These are phyloP conservation scores for Fusarium napiforme DNA, from an alignment of 2,329 filamentous ascomycete species.

Conservation along the genomic window DNA sequence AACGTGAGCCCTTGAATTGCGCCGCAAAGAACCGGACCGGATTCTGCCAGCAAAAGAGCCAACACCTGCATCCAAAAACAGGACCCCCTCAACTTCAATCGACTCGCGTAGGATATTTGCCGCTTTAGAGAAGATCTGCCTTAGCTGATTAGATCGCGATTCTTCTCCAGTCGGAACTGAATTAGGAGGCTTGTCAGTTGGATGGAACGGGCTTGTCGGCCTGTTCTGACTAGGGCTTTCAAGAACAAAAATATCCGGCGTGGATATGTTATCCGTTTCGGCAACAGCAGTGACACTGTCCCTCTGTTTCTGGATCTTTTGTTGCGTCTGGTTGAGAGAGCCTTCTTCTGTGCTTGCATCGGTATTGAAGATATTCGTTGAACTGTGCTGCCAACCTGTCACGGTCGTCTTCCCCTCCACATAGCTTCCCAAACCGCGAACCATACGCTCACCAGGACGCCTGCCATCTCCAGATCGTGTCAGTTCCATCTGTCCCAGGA, in stretches of 20 bases:
- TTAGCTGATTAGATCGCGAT: background rate
- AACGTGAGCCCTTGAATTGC: background rate
- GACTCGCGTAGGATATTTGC: conserved; percentile 57
- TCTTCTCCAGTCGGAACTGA: conserved; percentile 1
- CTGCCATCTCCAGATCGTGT: conserved; percentile 43
- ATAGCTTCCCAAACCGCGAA: conserved; percentile 52
- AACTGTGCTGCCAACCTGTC: conserved; percentile 28
- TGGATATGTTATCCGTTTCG: background rate
- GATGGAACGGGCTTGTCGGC: background rate
- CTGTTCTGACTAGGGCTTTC: conserved; percentile 5
- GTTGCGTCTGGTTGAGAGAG: conserved; percentile 14
- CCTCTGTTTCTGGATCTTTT: conserved; percentile 10
- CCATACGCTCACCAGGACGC: conserved; percentile 51
- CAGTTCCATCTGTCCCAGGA: conserved; percentile 52
- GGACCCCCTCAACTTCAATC: conserved; percentile 53
- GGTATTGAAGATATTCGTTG: conserved; percentile 13
- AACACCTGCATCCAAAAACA: conserved; percentile 50
- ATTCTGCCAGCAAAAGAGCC: conserved; percentile 18
- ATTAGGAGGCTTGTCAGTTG: background rate
- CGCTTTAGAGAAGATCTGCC: conserved; percentile 55
- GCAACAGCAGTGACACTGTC: background rate
- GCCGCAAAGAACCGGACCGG: background rate
- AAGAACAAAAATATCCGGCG: conserved; percentile 12
- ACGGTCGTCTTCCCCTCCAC: conserved; percentile 50
- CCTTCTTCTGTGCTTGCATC: conserved; percentile 16